phyloP scores from a whole-genome alignment of 1,284 basidiomycete species.

The Abortiporus biennis region DNA sequence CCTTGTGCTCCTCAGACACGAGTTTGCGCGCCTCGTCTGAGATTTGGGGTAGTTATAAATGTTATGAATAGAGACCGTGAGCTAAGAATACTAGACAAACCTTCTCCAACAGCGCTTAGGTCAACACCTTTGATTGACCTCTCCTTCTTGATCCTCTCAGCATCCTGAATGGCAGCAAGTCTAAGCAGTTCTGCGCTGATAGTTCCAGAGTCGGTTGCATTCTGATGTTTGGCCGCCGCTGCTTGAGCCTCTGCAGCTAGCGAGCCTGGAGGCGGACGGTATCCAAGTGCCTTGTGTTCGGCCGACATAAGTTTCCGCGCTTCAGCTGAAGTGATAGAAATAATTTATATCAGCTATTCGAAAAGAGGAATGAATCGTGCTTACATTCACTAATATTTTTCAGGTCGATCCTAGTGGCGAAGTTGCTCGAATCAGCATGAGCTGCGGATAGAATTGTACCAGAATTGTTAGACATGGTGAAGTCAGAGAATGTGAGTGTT shows the following conservation, averaged over 20 bases:
- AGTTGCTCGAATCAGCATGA: slow-evolving; percentile 13
- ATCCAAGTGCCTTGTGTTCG: slow-evolving; percentile 21
- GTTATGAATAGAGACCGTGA: background rate
- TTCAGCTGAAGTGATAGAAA: slow-evolving; percentile 1
- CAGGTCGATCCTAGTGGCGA: slow-evolving; percentile 15
- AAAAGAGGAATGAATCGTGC: no score
- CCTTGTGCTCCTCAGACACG: slow-evolving; percentile 23
- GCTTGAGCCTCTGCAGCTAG: slow-evolving; percentile 25
- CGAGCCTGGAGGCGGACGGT: slow-evolving; percentile 25
- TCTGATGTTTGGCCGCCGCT: slow-evolving; percentile 19
- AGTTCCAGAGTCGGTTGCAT: background rate
- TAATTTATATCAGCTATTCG: background rate
- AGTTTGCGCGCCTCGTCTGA: slow-evolving; percentile 20
- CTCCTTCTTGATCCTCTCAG: slow-evolving; percentile 1
- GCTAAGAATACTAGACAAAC: slow-evolving; percentile 9
- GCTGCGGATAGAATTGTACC: slow-evolving; percentile 12
- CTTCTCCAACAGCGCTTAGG: slow-evolving; percentile 17
- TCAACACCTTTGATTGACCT: slow-evolving; percentile 15
- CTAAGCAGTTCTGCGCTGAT: background rate
- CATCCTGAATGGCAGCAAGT: background rate
- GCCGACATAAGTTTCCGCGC: slow-evolving; percentile 18
- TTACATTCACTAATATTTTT: slow-evolving; percentile 19
- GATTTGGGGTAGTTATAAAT: background rate
- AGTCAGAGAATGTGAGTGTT: no score
- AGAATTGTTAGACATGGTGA: slow-evolving; percentile 18